These are phyloP conservation scores for Aspergillus thermomutatus DNA, from an alignment of 2,329 filamentous ascomycete genomes.

Conservation along the genomic window DNA sequence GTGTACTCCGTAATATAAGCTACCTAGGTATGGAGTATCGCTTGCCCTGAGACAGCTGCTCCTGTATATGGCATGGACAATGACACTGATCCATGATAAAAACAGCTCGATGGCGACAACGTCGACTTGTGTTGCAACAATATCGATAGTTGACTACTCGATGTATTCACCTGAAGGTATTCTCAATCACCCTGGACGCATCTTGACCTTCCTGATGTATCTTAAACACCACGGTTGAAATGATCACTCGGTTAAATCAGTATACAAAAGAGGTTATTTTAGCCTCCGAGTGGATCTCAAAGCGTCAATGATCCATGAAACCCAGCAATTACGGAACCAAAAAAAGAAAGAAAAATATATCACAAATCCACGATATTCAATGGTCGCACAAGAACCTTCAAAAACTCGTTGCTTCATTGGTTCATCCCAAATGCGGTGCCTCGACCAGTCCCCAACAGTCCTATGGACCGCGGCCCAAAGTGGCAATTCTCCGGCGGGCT, in stretches of 20 bases:
- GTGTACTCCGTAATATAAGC: not conserved
- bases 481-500: conserved; percentile 27
- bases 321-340: not conserved
- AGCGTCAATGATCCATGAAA: not conserved
- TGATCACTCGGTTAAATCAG: not conserved
- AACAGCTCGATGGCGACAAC: too few species aligned
- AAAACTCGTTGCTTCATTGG: not conserved
- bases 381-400: not conserved
- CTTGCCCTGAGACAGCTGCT: too few species aligned
- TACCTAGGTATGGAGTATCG: not conserved
- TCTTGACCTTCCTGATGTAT: too few species aligned
- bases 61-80: too few species aligned
- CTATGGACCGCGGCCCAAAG: conserved; percentile 6
- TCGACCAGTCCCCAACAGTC: not conserved
- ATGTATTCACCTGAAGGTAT: not conserved
- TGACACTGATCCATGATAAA: too few species aligned
- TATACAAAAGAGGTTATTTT: conserved; percentile 1
- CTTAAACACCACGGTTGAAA: too few species aligned
- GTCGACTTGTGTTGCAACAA: too few species aligned
- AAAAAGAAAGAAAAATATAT: not conserved
- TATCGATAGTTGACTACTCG: too few species aligned
- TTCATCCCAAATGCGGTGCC: not conserved
- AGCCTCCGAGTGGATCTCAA: conserved; percentile 2
- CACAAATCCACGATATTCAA: not conserved
- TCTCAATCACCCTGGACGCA: conserved; percentile 4